Conservation (phyloP, 495 filamentous ascomycete species). For the Ramalina peruviana region DNA sequence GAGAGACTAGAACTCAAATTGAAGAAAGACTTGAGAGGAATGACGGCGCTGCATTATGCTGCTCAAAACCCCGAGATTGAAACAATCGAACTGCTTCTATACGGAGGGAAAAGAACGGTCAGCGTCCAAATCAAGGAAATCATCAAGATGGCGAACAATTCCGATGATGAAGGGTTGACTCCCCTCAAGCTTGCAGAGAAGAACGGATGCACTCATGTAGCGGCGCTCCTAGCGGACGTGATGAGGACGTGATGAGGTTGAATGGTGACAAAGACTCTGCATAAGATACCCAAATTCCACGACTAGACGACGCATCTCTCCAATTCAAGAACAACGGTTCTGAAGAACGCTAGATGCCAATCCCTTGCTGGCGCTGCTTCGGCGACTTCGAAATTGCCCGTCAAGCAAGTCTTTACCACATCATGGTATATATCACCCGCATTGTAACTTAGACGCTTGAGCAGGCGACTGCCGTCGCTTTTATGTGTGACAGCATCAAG, state of each 20-base stretch:
- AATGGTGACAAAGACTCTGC: neutral
- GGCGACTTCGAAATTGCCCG: neutral
- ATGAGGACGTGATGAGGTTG: no score
- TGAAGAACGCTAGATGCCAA: constrained; percentile 1
- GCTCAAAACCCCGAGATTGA: neutral
- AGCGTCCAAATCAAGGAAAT: neutral
- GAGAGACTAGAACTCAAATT: neutral
- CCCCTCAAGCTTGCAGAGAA: neutral
- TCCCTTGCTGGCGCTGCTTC: neutral
- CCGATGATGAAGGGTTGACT: neutral
- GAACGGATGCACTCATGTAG: neutral
- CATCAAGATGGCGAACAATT: neutral
- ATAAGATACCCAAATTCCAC: neutral
- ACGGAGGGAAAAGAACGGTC: neutral
- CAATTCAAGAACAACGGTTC: neutral
- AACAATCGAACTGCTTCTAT: neutral
- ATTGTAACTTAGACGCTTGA: neutral
- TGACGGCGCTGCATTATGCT: constrained; percentile 1
- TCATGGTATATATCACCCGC: constrained; percentile 1
- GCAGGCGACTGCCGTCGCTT: neutral
- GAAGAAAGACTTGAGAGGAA: neutral
- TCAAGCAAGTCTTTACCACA: neutral
- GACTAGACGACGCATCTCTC: neutral
- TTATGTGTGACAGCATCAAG: neutral
- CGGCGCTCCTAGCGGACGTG: neutral